phyloP scores from a whole-genome alignment of 2,329 filamentous ascomycete species.

The Verticillium dahliae region DNA sequence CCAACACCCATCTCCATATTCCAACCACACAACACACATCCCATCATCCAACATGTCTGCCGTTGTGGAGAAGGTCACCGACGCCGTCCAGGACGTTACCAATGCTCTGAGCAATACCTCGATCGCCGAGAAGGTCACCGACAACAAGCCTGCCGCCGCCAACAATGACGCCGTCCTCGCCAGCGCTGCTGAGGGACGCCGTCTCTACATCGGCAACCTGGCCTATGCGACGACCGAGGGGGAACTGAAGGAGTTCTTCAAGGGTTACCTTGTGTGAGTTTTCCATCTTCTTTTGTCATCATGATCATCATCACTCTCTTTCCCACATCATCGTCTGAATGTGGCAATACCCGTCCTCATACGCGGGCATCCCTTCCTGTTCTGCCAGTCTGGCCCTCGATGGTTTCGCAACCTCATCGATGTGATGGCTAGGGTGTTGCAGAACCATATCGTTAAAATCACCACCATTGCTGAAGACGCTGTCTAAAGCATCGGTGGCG shows the following conservation, averaged over 20 bases:
- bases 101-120: constrained; percentile 66
- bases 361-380: neutral
- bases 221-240: constrained; percentile 99
- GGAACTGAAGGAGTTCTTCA: constrained; percentile 99
- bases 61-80: constrained; percentile 61
- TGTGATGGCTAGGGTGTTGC: too few species aligned
- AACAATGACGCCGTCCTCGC: constrained; percentile 88
- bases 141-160: constrained; percentile 39
- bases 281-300: constrained; percentile 1
- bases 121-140: constrained; percentile 49
- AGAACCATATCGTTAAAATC: neutral
- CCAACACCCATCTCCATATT: constrained; percentile 21
- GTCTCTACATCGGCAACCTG: constrained; percentile 99
- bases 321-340: neutral
- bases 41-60: constrained; percentile 73
- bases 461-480: neutral
- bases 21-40: constrained; percentile 21
- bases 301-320: neutral
- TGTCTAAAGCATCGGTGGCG: neutral
- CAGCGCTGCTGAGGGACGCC: constrained; percentile 96
- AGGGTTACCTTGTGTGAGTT: constrained; percentile 97
- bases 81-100: constrained; percentile 73
- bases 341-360: neutral
- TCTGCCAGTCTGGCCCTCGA: too few species aligned
- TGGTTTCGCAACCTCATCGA: too few species aligned